phyloP scores from a whole-genome alignment of 345 rosid genomes.

The Eucalyptus lansdowneana region DNA sequence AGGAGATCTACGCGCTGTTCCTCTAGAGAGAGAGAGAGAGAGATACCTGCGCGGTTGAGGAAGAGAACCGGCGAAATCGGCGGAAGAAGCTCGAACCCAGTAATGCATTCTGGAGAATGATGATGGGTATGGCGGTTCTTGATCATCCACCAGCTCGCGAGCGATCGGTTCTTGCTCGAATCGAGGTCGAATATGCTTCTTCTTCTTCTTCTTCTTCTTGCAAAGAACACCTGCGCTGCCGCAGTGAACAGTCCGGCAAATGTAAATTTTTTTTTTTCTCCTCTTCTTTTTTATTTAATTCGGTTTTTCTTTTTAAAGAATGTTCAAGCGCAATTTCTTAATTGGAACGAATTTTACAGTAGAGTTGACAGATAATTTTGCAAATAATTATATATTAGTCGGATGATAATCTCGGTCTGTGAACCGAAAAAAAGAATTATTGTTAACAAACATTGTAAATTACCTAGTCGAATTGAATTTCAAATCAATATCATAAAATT shows the following conservation, averaged over 20 bases:
- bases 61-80: constrained; percentile 65
- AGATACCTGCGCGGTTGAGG: constrained; percentile 83
- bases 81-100: constrained; percentile 84
- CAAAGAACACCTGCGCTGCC: neutral
- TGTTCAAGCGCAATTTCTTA: neutral
- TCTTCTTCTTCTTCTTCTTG: neutral
- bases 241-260: neutral
- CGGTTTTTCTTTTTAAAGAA: neutral
- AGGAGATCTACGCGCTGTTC: neutral
- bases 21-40: neutral
- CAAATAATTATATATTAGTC: neutral
- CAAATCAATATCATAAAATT: neutral
- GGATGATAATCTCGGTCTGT: neutral
- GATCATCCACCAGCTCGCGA: neutral
- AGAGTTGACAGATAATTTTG: neutral
- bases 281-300: neutral
- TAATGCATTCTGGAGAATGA: constrained; percentile 40
- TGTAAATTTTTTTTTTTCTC: neutral
- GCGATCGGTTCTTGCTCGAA: neutral
- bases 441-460: neutral
- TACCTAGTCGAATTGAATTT: neutral
- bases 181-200: neutral
- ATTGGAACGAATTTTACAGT: neutral
- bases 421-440: neutral
- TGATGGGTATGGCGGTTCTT: neutral